phyloP scores from a whole-genome alignment of 2,329 filamentous ascomycete species.

The Mariannaea elegans region DNA sequence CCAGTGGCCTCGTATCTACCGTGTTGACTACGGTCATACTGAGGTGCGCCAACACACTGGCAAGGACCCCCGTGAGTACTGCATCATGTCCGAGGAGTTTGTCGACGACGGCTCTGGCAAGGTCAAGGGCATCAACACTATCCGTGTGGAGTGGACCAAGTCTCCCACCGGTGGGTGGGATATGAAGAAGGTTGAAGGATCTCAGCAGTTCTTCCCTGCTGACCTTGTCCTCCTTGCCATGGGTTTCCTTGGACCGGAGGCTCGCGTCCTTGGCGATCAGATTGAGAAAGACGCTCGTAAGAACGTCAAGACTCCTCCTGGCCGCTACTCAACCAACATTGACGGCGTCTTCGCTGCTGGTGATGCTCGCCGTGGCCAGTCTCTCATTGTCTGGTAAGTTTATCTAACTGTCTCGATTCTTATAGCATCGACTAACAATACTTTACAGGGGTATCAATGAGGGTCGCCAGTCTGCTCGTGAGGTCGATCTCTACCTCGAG shows the following conservation, averaged over 20 bases:
- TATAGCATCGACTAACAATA: conserved; percentile 7
- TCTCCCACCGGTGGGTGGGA: conserved; percentile 91
- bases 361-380: conserved; percentile 94
- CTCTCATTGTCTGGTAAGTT: conserved; percentile 91
- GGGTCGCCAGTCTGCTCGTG: conserved; percentile 89
- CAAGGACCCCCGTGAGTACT: conserved; percentile 95
- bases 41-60: conserved; percentile 97
- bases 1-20: conserved; percentile 97
- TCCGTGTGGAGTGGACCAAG: conserved; percentile 96
- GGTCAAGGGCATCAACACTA: conserved; percentile 95
- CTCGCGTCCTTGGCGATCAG: conserved; percentile 83
- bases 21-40: conserved; percentile 96
- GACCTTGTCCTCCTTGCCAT: conserved; percentile 95
- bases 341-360: conserved; percentile 92
- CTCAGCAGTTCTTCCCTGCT: conserved; percentile 94
- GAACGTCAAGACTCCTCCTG: conserved; percentile 93
- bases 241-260: conserved; percentile 96
- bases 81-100: conserved; percentile 98
- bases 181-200: conserved; percentile 96
- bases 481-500: conserved; percentile 89
- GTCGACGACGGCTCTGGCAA: conserved; percentile 87
- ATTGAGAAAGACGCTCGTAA: conserved; percentile 92
- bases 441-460: conserved; percentile 88
- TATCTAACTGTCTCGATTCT: neutral
- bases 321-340: conserved; percentile 88